phyloP scores from a whole-genome alignment of 2,329 filamentous ascomycete species.

The Pseudopyrenochaeta lycopersici region DNA sequence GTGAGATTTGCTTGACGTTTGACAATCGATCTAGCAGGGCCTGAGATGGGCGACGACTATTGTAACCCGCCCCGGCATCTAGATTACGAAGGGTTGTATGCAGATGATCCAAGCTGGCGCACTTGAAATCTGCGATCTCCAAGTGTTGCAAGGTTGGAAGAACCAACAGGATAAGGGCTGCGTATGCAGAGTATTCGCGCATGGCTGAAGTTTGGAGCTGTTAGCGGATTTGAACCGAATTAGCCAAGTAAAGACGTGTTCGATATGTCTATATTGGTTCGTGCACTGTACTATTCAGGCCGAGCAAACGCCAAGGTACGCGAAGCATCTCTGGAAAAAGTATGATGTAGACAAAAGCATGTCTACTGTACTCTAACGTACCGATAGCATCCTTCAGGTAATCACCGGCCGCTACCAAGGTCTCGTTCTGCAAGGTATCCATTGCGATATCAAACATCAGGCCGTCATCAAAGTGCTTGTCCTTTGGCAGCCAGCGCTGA shows the following conservation, averaged over 20 bases:
- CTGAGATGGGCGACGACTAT: slow-evolving; percentile 14
- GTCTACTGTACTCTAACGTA: background rate
- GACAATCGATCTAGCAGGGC: slow-evolving; percentile 19
- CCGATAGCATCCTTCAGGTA: slow-evolving; percentile 26
- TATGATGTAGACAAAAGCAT: background rate
- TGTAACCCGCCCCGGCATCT: slow-evolving; percentile 5
- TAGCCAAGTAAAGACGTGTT: background rate
- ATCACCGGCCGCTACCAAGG: slow-evolving; percentile 20
- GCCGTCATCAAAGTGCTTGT: slow-evolving; percentile 20
- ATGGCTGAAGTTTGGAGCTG: slow-evolving; percentile 2
- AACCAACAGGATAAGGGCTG: slow-evolving; percentile 28
- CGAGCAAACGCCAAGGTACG: background rate
- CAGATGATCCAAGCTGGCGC: slow-evolving; percentile 28
- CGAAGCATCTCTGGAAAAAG: background rate
- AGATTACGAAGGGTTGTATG: slow-evolving; percentile 26
- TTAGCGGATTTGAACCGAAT: no score
- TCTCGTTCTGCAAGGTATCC: slow-evolving; percentile 17
- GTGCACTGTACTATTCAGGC: no score
- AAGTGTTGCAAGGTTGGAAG: slow-evolving; percentile 28
- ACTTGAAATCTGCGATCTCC: slow-evolving; percentile 25
- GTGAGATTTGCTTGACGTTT: slow-evolving; percentile 25
- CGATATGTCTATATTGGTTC: no score
- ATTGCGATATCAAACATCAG: slow-evolving; percentile 20
- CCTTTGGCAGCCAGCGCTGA: slow-evolving; percentile 25
- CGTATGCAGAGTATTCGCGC: slow-evolving; percentile 38